Base-by-base conservation (phyloP, 1,284 basidiomycete genomes). In the Ganoderma lucidum region DNA sequence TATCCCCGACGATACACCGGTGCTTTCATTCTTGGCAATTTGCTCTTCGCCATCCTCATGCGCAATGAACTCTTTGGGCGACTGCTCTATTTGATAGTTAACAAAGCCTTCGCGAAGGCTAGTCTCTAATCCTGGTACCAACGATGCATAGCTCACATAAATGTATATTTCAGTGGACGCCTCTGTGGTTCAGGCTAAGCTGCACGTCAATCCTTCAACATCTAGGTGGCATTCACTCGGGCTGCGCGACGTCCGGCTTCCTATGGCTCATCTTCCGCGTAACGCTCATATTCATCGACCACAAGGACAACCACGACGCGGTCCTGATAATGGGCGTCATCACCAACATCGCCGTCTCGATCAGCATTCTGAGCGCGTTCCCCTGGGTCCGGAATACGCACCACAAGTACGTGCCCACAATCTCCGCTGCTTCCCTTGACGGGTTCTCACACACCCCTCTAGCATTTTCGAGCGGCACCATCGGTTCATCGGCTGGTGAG, bases 391-490 rank as follows among this genome's bases (percentile, higher is more conserved):
- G 90, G 58, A 89, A 90, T 73, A 87, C 86, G 32, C 88, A 91
- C 77, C 90, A 91, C 78, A 90, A 91, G 89, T 90, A 80, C 72
- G 85, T 80, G 60, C 10, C 60, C 55, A 17, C 61, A 48, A 63
- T 39, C 64, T 70, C 37, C 63, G 58, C 42, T 45, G 42, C 64
- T 44, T 67, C 61, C 63, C 44, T 37, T 32, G 53, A 64, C 56
- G 63, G 45, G 6, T 58, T 75, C 73, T 75, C 74, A 76, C 73
- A 67, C 68, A 14, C 53, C 45, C 65, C 48, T 53, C 65, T 62
- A 92, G 90, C 72, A 80, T 90, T 35, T 92, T 92, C 73, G 90
- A 92, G 75, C 81, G 89, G 63, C 86, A 90, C 76, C 90, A 92
- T 80, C 87, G 90, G 19, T 90, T 92, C 78, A 84, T 89, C 75